Evolutionary conservation across 2,329 filamentous ascomycete genomes (phyloP).

Genomic region (Colletotrichum sojae): DNA sequence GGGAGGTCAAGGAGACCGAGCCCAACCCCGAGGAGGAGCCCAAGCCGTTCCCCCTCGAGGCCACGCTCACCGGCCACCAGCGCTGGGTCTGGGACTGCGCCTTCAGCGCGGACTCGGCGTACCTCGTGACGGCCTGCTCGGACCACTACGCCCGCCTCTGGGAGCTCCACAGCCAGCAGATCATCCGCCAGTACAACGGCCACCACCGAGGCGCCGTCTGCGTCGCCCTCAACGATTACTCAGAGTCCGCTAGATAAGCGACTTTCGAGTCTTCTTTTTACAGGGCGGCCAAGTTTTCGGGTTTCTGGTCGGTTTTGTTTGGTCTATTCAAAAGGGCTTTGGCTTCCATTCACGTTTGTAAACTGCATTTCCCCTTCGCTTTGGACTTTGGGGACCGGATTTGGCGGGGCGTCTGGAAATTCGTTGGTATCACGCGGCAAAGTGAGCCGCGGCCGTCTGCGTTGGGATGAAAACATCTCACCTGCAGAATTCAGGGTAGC

Average conservation of each 20-base stretch:
- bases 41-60: slow-evolving; percentile 83
- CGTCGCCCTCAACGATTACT: slow-evolving; percentile 92
- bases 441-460: slow-evolving; percentile 32
- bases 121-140: slow-evolving; percentile 92
- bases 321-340: slow-evolving; percentile 14
- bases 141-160: slow-evolving; percentile 94
- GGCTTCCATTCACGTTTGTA: slow-evolving; percentile 21
- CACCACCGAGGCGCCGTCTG: slow-evolving; percentile 94
- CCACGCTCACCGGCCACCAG: slow-evolving; percentile 90
- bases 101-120: slow-evolving; percentile 93
- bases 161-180: slow-evolving; percentile 88
- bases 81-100: slow-evolving; percentile 99
- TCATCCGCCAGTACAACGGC: slow-evolving; percentile 95
- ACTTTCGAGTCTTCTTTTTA: neutral
- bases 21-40: slow-evolving; percentile 56
- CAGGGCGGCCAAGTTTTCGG: slow-evolving; percentile 13
- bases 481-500: slow-evolving; percentile 23
- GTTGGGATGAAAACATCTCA: slow-evolving; percentile 18
- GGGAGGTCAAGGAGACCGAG: slow-evolving; percentile 86
- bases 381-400: slow-evolving; percentile 34
- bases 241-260: slow-evolving; percentile 60
- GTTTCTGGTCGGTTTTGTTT: slow-evolving; percentile 22
- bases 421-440: slow-evolving; percentile 31
- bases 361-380: slow-evolving; percentile 14
- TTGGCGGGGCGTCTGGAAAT: slow-evolving; percentile 43